Conservation (phyloP, 2,329 filamentous ascomycete species). For the Chaetomiaceae sp. region DNA sequence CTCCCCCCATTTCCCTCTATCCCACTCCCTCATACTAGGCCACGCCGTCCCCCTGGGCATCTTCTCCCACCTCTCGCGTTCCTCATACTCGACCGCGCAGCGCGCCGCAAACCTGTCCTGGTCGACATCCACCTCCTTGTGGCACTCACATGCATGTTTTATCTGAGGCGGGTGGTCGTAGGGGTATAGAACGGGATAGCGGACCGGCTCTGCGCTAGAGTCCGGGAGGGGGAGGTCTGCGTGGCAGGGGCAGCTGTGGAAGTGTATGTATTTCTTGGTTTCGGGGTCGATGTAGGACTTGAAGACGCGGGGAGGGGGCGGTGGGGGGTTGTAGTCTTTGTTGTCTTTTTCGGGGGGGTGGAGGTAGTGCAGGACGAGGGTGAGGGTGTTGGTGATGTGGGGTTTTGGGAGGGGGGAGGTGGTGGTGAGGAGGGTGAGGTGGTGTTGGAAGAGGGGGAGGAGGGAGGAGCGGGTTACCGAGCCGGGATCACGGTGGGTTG, state of each 20-base stretch:
- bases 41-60: neutral
- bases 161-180: slow-evolving; percentile 10
- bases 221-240: neutral
- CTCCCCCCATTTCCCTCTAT: neutral
- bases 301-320: neutral
- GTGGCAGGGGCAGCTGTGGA: slow-evolving; percentile 21
- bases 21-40: neutral
- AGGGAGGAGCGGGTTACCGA: neutral
- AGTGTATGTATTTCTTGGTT: neutral
- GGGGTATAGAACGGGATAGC: neutral
- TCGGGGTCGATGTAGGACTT: neutral
- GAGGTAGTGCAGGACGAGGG: slow-evolving; percentile 5
- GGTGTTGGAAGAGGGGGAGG: neutral
- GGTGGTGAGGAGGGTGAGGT: slow-evolving; percentile 1
- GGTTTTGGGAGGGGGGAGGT: neutral
- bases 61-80: slow-evolving; percentile 1
- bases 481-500: neutral
- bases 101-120: neutral
- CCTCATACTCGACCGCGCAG: neutral
- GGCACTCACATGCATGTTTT: slow-evolving; percentile 11
- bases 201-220: neutral
- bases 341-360: neutral
- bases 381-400: slow-evolving; percentile 9
- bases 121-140: slow-evolving; percentile 1
- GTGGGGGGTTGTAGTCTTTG: neutral